Evolutionary conservation across 2,329 filamentous ascomycete species (phyloP), one percentile per base, ranked within the genome.

Genomic region (Metarhizium sp.): DNA sequence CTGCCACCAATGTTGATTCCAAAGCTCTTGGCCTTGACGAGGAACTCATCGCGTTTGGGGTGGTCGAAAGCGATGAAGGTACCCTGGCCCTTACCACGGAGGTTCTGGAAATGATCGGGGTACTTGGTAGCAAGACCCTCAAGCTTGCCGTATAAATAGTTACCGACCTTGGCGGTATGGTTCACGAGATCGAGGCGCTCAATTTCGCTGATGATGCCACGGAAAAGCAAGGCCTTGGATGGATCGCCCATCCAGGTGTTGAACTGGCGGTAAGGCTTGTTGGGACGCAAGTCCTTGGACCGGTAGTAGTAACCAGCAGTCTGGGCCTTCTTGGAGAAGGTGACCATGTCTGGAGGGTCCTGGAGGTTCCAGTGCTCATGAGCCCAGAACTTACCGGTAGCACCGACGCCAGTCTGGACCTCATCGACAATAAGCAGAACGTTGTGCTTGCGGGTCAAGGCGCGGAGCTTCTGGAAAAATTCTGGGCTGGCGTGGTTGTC

Each of bases 181-280:
- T 82, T 77, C 52, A 96, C 89, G n/a, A 96, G 80, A 64, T 87
- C 81, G 56, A 88, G 77, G 52, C 83, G 77, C 71, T 90, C 77
- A 55, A 95, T 85, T 75, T 96, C 90, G 57, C 88, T 74, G 67
- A 92, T 82, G 73, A 96, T 95, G 66, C 84, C 87, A 60, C 88
- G 84, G 85, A 95, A 95, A 61, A 96, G 79, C 58, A 96, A 76
- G 16, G 88, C 90, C 58, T 90, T 85, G 14, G 87, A 86, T 16
- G 91, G 91, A 74, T 96, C 91, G 65, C 91, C 91, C 87, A 96
- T 95, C 91, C 91, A 96, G 51, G 90, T 96, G 79, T 96, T 96
- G 80, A 96, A 96, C 74, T 96, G 91, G 59, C 91, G 86, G 78
- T 95, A 96, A 6, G 92, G 88, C 80, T 92, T 92, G 78, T 95